Conservation (phyloP, 345 rosid species). For the Mangifera indica region DNA sequence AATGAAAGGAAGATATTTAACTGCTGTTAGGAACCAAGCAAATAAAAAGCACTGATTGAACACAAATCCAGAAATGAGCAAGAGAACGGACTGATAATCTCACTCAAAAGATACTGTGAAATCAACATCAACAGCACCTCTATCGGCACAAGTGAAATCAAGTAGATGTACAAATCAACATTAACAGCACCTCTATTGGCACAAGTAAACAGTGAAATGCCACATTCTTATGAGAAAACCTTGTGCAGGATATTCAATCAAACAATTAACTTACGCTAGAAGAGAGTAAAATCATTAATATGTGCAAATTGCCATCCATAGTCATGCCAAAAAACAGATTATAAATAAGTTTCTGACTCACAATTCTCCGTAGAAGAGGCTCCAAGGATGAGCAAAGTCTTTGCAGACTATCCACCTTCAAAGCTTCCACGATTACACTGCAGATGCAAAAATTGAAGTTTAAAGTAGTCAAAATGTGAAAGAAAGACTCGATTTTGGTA, state of each 20-base stretch:
- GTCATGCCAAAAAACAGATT: background rate
- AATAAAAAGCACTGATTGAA: no score
- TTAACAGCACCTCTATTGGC: background rate
- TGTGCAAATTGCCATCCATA: background rate
- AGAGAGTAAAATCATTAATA: background rate
- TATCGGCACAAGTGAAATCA: no score
- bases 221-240: background rate
- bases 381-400: conserved; percentile 91
- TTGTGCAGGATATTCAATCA: background rate
- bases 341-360: conserved; percentile 37
- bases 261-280: background rate
- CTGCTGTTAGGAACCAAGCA: no score
- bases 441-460: conserved; percentile 26
- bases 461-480: conserved; percentile 7
- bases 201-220: background rate
- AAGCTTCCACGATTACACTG: conserved; percentile 93
- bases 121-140: no score
- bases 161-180: no score
- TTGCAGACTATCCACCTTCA: conserved; percentile 91
- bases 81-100: no score
- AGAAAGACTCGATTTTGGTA: conserved; percentile 1
- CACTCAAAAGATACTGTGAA: no score
- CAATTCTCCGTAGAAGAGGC: conserved; percentile 89
- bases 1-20: background rate
- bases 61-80: no score